These are phyloP conservation scores for Calonectria pseudoturangicola DNA, from an alignment of 2,329 filamentous ascomycete genomes.

Conservation along the genomic window DNA sequence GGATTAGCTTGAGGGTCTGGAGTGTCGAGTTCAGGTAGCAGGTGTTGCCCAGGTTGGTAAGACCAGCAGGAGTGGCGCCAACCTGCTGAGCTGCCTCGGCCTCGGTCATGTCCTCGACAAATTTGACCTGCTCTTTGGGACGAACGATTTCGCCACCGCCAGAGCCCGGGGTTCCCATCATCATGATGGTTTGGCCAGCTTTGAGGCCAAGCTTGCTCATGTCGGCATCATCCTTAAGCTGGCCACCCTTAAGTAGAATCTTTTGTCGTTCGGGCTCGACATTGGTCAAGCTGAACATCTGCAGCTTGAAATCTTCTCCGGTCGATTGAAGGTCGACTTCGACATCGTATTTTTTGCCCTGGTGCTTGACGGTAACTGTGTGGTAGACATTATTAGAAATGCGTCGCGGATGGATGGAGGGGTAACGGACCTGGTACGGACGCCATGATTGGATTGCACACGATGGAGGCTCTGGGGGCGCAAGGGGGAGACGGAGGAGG, in stretches of 20 bases:
- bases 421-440: constrained; percentile 71
- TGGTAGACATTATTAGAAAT: constrained; percentile 44
- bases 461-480: constrained; percentile 41
- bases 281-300: constrained; percentile 94
- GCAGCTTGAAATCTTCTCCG: constrained; percentile 96
- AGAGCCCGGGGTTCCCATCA: constrained; percentile 92
- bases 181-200: constrained; percentile 90
- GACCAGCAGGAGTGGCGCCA: constrained; percentile 89
- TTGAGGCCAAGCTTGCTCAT: constrained; percentile 91
- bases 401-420: constrained; percentile 39
- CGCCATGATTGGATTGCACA: constrained; percentile 67
- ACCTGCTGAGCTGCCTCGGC: constrained; percentile 89
- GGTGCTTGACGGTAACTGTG: constrained; percentile 92
- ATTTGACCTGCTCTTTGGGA: constrained; percentile 89
- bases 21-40: constrained; percentile 99
- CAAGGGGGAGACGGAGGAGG: constrained; percentile 4
- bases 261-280: constrained; percentile 98
- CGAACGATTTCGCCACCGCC: constrained; percentile 77
- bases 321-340: constrained; percentile 90
- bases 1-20: constrained; percentile 91
- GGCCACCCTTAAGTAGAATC: constrained; percentile 93
- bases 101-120: constrained; percentile 98
- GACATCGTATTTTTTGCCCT: constrained; percentile 95
- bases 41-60: constrained; percentile 96
- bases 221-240: constrained; percentile 95